Evolutionary conservation across 2,329 filamentous ascomycete genomes (phyloP), one percentile per base, ranked within the genome.

Genomic region (Talaromyces verruculosus): DNA sequence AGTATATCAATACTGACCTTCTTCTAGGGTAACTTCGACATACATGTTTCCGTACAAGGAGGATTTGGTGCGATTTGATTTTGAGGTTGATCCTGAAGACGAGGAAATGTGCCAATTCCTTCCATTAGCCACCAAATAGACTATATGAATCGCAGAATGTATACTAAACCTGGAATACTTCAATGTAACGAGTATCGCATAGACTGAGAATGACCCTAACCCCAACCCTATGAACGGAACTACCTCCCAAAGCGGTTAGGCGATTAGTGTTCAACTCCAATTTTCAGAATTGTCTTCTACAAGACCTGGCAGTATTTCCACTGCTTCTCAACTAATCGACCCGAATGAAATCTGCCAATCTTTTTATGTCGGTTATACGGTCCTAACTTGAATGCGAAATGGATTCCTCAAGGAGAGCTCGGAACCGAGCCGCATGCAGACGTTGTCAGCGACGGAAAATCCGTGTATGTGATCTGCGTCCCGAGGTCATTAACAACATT

Each of bases 31-130:
- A 0, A 86, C 84, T 0, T 81, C 77, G 35, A 80, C 77, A 3
- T 83, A 82, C 61, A 73, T 87, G 7, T 84, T 81, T 73, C 84
- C 84, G 0, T 86, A 79, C 69, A 82, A 81, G 19, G 84, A 86
- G 61, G 83, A 86, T 65, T 72, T 86, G 1, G 78, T 79, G 17
- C 76, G 84, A 19, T 86, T 85, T 69, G 84, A 86, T 68, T 86
- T 86, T 68, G 84, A 86, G 62, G 73, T 75, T 1, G 73, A 75
- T 33, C 63, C 61, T 5, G 70, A 64, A 63, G 80, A 84, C 25
- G 78, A 79, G 53, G 55, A 41, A 41, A 49, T 64, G 53, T 64
- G 39, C 13, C 55, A 58, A 39, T 58, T 41, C 19, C 35, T 58
- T 5, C 35, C 55, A 28, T 30, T 51, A 28, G 25, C 6, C 17